Conservation (phyloP, 2,329 filamentous ascomycete genomes). For the Emergomyces africanus region DNA sequence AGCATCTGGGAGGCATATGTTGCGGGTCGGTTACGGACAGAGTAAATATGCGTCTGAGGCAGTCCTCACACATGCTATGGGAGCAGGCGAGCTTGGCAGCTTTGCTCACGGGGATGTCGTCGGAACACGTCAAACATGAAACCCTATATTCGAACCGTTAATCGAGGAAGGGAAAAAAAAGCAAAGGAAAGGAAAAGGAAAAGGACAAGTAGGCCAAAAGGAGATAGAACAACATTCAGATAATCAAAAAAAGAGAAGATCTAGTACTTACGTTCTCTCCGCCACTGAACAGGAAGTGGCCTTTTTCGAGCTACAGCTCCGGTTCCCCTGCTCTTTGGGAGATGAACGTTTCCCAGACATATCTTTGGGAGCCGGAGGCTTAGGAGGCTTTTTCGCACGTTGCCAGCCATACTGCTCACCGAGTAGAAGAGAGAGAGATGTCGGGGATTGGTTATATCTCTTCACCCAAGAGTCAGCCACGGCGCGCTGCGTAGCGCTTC, state of each 20-base stretch:
- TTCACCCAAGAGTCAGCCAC: background rate
- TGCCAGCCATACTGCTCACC: background rate
- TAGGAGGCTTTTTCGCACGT: background rate
- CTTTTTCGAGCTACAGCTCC: conserved; percentile 3
- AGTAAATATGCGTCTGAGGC: conserved; percentile 61
- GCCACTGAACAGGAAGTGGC: conserved; percentile 1
- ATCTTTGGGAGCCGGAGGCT: background rate
- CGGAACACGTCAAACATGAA: conserved; percentile 60
- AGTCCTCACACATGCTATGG: conserved; percentile 69
- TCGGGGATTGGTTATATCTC: background rate
- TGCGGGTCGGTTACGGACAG: conserved; percentile 63
- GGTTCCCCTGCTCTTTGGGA: conserved; percentile 3
- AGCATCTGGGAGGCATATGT: conserved; percentile 79
- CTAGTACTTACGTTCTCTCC: conserved; percentile 8
- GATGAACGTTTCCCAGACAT: background rate
- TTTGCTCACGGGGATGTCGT: conserved; percentile 50
- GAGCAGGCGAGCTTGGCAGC: conserved; percentile 62
- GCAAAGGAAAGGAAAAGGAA: background rate
- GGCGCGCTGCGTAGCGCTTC: background rate
- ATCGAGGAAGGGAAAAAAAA: background rate
- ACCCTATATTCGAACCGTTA: conserved; percentile 35
- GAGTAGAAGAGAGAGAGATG: background rate
- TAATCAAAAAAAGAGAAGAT: background rate
- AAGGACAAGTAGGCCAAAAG: background rate
- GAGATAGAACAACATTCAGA: background rate